Percentiles rank a stretch among this genome's conserved stretches.
Evolutionary conservation across 2,329 filamentous ascomycete genomes (phyloP).

Genomic region (Talaromyces sp.): DNA sequence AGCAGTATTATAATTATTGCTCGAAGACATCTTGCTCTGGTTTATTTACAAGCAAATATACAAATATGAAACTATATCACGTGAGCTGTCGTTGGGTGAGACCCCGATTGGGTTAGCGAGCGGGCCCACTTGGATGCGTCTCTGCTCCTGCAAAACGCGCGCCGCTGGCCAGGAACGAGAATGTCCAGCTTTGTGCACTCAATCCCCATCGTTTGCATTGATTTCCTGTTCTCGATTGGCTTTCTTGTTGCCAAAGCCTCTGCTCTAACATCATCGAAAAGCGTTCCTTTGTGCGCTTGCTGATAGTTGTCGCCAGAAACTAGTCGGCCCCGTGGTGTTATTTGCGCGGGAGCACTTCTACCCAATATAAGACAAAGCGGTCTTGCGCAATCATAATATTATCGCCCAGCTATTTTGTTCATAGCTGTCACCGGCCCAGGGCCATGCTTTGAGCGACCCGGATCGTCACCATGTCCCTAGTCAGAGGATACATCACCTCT

Average conservation of each 20-base stretch:
- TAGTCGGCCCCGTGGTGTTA: not conserved
- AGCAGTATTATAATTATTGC: not conserved
- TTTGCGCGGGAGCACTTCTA: not conserved
- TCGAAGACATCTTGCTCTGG: not conserved
- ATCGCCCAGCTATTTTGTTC: not conserved
- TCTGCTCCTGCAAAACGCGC: not conserved
- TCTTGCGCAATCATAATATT: not conserved
- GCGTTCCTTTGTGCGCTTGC: not conserved
- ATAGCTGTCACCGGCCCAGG: constrained; percentile 18
- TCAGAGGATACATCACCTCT: constrained; percentile 84
- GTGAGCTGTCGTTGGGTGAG: not conserved
- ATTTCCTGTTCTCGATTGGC: not conserved
- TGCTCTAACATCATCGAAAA: not conserved
- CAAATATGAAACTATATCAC: not conserved
- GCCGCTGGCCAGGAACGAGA: not conserved
- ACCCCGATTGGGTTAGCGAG: not conserved
- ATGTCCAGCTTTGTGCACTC: not conserved
- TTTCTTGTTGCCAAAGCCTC: not conserved
- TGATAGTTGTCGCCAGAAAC: not conserved
- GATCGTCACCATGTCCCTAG: constrained; percentile 50
- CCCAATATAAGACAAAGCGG: not conserved
- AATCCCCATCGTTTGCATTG: not conserved
- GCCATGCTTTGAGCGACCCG: constrained; percentile 30
- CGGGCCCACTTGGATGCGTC: not conserved
- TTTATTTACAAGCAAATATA: not conserved